phyloP scores from a whole-genome alignment of 345 rosid genomes.

The Brassica incana region DNA sequence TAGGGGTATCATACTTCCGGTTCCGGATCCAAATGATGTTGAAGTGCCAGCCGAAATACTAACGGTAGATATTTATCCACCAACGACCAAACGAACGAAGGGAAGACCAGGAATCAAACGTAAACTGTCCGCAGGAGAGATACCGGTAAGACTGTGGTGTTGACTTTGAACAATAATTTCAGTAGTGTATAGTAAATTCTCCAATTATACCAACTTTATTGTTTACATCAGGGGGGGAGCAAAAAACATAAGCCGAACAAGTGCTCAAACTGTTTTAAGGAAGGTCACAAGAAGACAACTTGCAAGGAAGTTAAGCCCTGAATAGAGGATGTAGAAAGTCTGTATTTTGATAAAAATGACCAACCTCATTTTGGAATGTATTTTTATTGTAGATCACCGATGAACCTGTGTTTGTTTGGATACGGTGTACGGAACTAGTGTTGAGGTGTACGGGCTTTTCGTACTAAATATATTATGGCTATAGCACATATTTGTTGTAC shows the following conservation, averaged over 20 bases:
- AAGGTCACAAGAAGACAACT: neutral
- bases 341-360: no score
- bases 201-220: neutral
- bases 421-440: no score
- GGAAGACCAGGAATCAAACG: neutral
- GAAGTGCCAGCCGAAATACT: neutral
- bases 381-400: no score
- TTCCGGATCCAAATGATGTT: neutral
- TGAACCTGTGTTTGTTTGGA: no score
- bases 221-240: neutral
- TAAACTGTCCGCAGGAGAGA: neutral
- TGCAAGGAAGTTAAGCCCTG: neutral
- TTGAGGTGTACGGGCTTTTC: no score
- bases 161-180: neutral
- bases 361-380: no score
- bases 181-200: neutral
- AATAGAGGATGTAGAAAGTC: no score
- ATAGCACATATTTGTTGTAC: neutral
- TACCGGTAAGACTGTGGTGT: neutral
- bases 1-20: neutral
- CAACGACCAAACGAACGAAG: neutral
- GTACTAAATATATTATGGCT: neutral
- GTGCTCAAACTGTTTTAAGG: neutral
- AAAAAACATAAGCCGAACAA: neutral
- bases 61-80: neutral